phyloP scores from a whole-genome alignment of 176 grass and related monocot genomes.

The Triticum timopheevii region DNA sequence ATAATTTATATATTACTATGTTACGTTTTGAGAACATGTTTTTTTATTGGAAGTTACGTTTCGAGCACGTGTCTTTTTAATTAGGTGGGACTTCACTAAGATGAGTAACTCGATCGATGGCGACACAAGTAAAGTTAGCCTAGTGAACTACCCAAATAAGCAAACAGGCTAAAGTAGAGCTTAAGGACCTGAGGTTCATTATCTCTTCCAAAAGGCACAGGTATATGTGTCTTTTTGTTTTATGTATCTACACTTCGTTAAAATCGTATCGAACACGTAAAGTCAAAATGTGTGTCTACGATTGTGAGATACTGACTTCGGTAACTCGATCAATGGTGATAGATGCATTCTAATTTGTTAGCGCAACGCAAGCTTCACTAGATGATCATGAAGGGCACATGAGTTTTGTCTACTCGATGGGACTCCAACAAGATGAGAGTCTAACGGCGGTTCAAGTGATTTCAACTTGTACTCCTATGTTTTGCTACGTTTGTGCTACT shows the following conservation, averaged over 20 bases:
- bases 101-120: not conserved
- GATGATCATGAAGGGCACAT: not conserved
- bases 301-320: not conserved
- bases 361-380: not conserved
- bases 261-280: not conserved
- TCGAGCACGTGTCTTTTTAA: too few relatives aligned
- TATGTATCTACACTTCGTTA: not conserved
- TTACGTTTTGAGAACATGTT: too few relatives aligned
- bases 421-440: not conserved
- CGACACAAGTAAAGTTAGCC: not conserved
- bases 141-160: not conserved
- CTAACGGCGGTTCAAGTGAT: too few relatives aligned
- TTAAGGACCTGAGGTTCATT: not conserved
- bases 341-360: not conserved
- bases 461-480: too few relatives aligned
- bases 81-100: too few relatives aligned
- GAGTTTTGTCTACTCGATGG: not conserved
- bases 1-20: too few relatives aligned
- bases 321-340: not conserved
- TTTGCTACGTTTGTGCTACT: not conserved
- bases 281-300: not conserved
- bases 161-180: too few relatives aligned
- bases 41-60: too few relatives aligned
- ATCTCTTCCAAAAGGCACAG: not conserved
- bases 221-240: too few relatives aligned